Evolutionary conservation across 495 filamentous ascomycete species (phyloP).

Genomic region (Hypoxylon cercidicola): DNA sequence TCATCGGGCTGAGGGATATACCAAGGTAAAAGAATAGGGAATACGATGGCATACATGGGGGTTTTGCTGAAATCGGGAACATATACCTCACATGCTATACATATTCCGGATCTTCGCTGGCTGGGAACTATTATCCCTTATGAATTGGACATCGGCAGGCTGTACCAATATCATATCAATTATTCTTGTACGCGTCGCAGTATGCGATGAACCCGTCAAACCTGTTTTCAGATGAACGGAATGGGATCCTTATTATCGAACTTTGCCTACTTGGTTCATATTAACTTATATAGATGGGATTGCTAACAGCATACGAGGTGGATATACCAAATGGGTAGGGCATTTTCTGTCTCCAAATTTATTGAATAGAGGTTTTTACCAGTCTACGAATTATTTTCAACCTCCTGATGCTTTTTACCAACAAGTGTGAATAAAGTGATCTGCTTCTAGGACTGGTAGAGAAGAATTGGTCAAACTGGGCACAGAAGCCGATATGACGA

Average conservation of each 20-base stretch:
- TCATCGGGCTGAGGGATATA: slow-evolving; percentile 29
- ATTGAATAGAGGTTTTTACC: slow-evolving; percentile 21
- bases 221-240: not conserved
- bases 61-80: slow-evolving; percentile 30
- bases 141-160: slow-evolving; percentile 32
- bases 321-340: slow-evolving; percentile 38
- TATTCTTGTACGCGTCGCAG: slow-evolving; percentile 35
- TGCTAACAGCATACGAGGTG: slow-evolving; percentile 32
- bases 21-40: slow-evolving; percentile 37
- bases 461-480: too few relatives aligned
- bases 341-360: slow-evolving; percentile 11
- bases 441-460: too few relatives aligned
- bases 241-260: slow-evolving; percentile 19
- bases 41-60: slow-evolving; percentile 9
- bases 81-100: slow-evolving; percentile 16
- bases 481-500: too few relatives aligned
- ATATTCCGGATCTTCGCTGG: slow-evolving; percentile 31
- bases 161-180: slow-evolving; percentile 33
- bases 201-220: slow-evolving; percentile 13
- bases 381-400: not conserved
- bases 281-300: slow-evolving; percentile 32
- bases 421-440: too few relatives aligned
- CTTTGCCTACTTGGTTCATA: slow-evolving; percentile 1
- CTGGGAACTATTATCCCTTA: slow-evolving; percentile 19
- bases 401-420: not conserved